phyloP scores from a whole-genome alignment of 2,329 filamentous ascomycete genomes.

The Xylariaceae sp. region DNA sequence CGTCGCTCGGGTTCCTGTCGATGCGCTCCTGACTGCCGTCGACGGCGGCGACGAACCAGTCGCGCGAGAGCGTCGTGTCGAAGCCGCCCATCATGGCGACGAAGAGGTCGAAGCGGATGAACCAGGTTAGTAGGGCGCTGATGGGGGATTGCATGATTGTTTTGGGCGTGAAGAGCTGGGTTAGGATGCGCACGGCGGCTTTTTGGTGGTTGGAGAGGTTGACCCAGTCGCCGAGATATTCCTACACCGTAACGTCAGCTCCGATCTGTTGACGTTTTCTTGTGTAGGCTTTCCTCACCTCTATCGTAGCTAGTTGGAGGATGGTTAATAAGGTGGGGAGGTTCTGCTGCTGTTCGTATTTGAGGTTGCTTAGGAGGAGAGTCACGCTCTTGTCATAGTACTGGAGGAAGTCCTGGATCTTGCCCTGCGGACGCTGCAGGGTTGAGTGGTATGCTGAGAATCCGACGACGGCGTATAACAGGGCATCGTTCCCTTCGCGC shows the following conservation, averaged over 20 bases:
- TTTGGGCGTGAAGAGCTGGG: constrained; percentile 69
- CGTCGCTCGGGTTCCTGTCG: constrained; percentile 53
- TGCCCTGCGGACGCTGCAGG: constrained; percentile 62
- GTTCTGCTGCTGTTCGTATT: constrained; percentile 63
- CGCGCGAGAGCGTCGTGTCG: constrained; percentile 63
- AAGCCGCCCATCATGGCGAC: constrained; percentile 77
- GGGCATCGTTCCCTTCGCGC: constrained; percentile 59
- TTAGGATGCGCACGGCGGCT: constrained; percentile 78
- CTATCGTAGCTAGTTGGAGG: constrained; percentile 85
- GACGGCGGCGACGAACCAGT: constrained; percentile 69
- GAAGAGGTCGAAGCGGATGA: constrained; percentile 80
- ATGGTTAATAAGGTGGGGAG: constrained; percentile 79
- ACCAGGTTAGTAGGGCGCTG: constrained; percentile 79
- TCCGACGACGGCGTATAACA: constrained; percentile 80
- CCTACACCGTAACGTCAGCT: constrained; percentile 46
- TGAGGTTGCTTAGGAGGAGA: constrained; percentile 65
- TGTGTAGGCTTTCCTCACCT: constrained; percentile 52
- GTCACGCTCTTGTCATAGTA: constrained; percentile 89
- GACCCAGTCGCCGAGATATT: constrained; percentile 92
- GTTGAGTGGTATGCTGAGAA: constrained; percentile 86
- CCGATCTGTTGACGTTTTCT: not conserved
- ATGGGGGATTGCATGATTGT: constrained; percentile 66
- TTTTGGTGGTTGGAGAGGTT: constrained; percentile 90
- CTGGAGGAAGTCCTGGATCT: constrained; percentile 73
- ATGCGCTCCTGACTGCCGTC: constrained; percentile 58